Base-by-base conservation (phyloP, 768 basidiomycete species). In the Termitomyces sp. region DNA sequence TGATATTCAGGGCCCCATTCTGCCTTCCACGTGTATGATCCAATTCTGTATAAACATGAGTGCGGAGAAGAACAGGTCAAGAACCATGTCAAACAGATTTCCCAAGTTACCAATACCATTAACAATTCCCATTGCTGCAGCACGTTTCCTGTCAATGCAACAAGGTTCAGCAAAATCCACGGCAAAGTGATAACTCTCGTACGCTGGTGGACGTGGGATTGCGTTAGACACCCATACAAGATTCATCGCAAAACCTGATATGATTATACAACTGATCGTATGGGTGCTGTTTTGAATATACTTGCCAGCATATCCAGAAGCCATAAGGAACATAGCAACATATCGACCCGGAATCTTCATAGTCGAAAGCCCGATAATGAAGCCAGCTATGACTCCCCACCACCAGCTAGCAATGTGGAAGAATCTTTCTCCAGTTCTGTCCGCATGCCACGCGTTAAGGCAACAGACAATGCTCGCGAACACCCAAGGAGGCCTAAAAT, bases 221-320 rank as follows among this genome's bases (percentile, higher is more conserved):
- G 77, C 73, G 59, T 84, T 86, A 0, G 82, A 78, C 7, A 85
- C 79, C 85, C 86, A 87, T 1, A 85, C 83, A 19, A 81, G 64
- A 0, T 76, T 81, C 70, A 78, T 72, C 5, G 73, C 71, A 56
- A 74, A 74, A 3, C 75, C 77, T 77, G 50, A 3, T 31, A 44
- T 19, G 19, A 8, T n/a, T 19, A 37, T 35, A 3, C 26, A 53
- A 12, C 1, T 37, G 28, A 14, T 17, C 26, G 28, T 30, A 38
- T 35, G 17, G 23, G 14, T 41, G 19, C 12, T 19, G 21, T 26
- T 14, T 33, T 21, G 11, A 15, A 33, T 9, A 12, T n/a, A 59
- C 70, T 48, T 41, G 70, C 73, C 72, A 7, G 69, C 68, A 59
- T 79, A 81, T 50, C 85, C 84, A 51, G 69, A 67, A 0, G 85